These are phyloP conservation scores for Ophiostoma fasciatum DNA, from an alignment of 2,329 filamentous ascomycete species.

Conservation along the genomic window DNA sequence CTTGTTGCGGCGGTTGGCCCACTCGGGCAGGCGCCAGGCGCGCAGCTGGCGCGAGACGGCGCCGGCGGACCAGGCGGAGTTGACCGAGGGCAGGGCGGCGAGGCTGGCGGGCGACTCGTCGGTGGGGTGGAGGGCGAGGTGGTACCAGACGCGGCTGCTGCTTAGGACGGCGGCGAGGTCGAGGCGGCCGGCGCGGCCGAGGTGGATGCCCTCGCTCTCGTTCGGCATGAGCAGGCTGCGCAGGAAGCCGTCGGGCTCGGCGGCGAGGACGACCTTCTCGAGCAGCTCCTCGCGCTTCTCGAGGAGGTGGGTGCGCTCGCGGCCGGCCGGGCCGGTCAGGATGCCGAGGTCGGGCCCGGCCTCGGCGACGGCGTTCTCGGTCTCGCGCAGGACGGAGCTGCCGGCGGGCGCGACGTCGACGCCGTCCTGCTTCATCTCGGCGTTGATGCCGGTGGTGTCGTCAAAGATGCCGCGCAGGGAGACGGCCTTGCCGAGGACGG, in stretches of 20 bases:
- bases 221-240: slow-evolving; percentile 69
- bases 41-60: slow-evolving; percentile 85
- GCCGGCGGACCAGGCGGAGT: slow-evolving; percentile 85
- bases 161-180: slow-evolving; percentile 60
- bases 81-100: slow-evolving; percentile 54
- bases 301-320: slow-evolving; percentile 61
- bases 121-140: slow-evolving; percentile 79
- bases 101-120: slow-evolving; percentile 68
- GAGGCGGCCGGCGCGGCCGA: slow-evolving; percentile 65
- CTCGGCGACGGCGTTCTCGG: slow-evolving; percentile 66
- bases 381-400: slow-evolving; percentile 75
- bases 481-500: slow-evolving; percentile 72
- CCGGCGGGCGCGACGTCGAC: slow-evolving; percentile 59
- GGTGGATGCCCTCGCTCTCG: slow-evolving; percentile 60
- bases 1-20: slow-evolving; percentile 86
- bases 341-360: slow-evolving; percentile 69
- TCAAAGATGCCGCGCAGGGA: slow-evolving; percentile 85
- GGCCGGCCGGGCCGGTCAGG: slow-evolving; percentile 47
- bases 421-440: slow-evolving; percentile 94
- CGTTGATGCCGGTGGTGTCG: slow-evolving; percentile 81
- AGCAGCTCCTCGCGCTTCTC: slow-evolving; percentile 73
- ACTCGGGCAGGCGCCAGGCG: slow-evolving; percentile 86
- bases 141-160: slow-evolving; percentile 89
- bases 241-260: slow-evolving; percentile 70
- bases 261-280: slow-evolving; percentile 73